A percentile compares a stretch with the other conserved stretches of the same genome.
These are phyloP conservation scores for Salix viminalis DNA, from an alignment of 345 rosid genomes.

Conservation along the genomic window DNA sequence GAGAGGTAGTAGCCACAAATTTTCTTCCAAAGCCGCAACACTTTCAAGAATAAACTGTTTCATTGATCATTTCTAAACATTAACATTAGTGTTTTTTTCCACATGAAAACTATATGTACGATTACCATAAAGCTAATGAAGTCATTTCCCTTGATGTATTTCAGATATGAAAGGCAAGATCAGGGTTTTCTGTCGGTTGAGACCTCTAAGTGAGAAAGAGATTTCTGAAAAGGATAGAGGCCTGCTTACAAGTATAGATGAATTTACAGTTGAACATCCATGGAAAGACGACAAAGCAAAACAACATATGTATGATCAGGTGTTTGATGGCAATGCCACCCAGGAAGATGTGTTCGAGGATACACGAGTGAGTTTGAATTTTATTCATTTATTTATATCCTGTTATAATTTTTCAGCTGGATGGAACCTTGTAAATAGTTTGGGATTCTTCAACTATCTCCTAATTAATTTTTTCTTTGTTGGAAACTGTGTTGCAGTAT, in stretches of 20 bases:
- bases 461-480: slow-evolving; percentile 2
- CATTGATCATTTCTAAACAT: not conserved
- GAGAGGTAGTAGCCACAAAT: not conserved
- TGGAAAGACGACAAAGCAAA: slow-evolving; percentile 91
- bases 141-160: slow-evolving; percentile 11
- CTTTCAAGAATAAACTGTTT: not conserved
- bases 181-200: slow-evolving; percentile 81
- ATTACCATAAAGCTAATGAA: not conserved
- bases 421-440: not conserved
- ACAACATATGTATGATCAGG: slow-evolving; percentile 91
- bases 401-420: not conserved
- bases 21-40: not conserved
- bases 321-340: slow-evolving; percentile 65
- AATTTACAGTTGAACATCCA: slow-evolving; percentile 85
- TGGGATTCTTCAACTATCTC: not conserved
- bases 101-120: not conserved
- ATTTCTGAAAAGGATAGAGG: slow-evolving; percentile 45
- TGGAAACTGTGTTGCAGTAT: slow-evolving; percentile 42
- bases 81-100: not conserved
- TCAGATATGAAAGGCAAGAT: slow-evolving; percentile 97
- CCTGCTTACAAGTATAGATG: slow-evolving; percentile 52
- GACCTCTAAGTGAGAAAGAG: slow-evolving; percentile 86
- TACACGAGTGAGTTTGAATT: slow-evolving; percentile 52
- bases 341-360: slow-evolving; percentile 92
- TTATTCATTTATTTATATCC: not conserved